Evolutionary conservation across 768 basidiomycete species (phyloP), one percentile per base, ranked within the genome.

Genomic region (Boletales sp.): DNA sequence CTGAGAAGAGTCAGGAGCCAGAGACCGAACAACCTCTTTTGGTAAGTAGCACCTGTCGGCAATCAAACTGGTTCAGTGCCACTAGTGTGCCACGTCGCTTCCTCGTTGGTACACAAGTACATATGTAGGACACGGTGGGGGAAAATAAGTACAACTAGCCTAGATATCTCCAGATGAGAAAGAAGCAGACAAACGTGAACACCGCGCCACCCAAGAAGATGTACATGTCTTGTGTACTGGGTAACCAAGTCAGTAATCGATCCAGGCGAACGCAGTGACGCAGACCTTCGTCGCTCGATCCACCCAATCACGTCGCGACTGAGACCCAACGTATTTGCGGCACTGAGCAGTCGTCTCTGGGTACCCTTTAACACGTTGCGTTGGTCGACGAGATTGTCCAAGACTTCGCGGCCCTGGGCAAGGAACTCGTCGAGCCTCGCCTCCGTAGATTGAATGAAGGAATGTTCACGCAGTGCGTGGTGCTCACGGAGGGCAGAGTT

Each of bases 291-390:
- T 55, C 85, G 80, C 64, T 99, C 96, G 57, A 99, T 94, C 92
- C 94, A 99, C 8, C 90, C 86, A 67, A 99, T 97, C 32, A 95
- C 94, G 64, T 95, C 81, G 53, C 94, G 78, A 67, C 94, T 94
- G 64, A 98, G 71, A 0, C 96, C 96, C 51, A 99, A 70, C 21
- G 93, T 96, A 68, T 96, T 97, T 41, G 94, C 96, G 38, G 92
- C 87, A 64, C 90, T 87, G 49, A 96, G 70, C 44, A 99, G 69
- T 48, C 90, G 78, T 58, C 83, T 79, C 64, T 91, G 87, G 0
- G 96, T 97, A n/a, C 92, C 94, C 69, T 97, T 98, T 51, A 99
- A 74, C 67, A 98, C 83, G 62, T 88, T 88, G 52, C 92, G 75
- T 70, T 99, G 96, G 65, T 94, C 94, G 40, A 90, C 83, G 34